Evolutionary conservation across 2,329 filamentous ascomycete species (phyloP).

Genomic region (Elsinoe perseae): DNA sequence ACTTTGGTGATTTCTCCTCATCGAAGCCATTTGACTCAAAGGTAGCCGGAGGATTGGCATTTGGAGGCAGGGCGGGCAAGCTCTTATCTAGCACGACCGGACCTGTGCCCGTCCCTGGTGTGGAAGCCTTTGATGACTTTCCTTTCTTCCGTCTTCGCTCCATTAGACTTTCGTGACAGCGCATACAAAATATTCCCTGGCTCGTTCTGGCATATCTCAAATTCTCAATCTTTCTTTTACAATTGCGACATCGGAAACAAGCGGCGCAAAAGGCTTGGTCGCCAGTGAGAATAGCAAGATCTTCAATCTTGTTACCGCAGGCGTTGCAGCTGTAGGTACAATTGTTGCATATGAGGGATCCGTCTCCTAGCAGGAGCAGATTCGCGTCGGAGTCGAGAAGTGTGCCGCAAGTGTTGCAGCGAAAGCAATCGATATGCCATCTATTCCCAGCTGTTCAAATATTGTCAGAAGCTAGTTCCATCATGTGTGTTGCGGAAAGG

Average conservation of each 20-base stretch:
- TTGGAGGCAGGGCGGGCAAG: conserved; percentile 79
- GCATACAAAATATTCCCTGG: conserved; percentile 99
- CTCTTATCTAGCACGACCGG: conserved; percentile 81
- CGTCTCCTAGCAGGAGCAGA: conserved; percentile 90
- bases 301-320: conserved; percentile 95
- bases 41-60: conserved; percentile 48
- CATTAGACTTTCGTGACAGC: conserved; percentile 95
- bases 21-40: conserved; percentile 23
- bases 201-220: conserved; percentile 94
- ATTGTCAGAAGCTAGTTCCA: conserved; percentile 28
- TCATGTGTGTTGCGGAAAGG: conserved; percentile 14
- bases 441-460: conserved; percentile 68
- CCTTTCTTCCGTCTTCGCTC: conserved; percentile 81
- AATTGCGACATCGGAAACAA: conserved; percentile 95
- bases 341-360: conserved; percentile 97
- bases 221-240: conserved; percentile 98
- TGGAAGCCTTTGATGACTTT: conserved; percentile 42
- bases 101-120: conserved; percentile 30
- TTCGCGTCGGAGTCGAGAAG: conserved; percentile 98
- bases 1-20: conserved; percentile 7
- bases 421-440: conserved; percentile 99
- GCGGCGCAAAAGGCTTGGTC: conserved; percentile 97
- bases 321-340: conserved; percentile 98
- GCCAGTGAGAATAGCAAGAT: conserved; percentile 91
- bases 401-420: conserved; percentile 90